Conservation (phyloP, 768 basidiomycete genomes). For the Tubosaeta brunneosetosa region DNA sequence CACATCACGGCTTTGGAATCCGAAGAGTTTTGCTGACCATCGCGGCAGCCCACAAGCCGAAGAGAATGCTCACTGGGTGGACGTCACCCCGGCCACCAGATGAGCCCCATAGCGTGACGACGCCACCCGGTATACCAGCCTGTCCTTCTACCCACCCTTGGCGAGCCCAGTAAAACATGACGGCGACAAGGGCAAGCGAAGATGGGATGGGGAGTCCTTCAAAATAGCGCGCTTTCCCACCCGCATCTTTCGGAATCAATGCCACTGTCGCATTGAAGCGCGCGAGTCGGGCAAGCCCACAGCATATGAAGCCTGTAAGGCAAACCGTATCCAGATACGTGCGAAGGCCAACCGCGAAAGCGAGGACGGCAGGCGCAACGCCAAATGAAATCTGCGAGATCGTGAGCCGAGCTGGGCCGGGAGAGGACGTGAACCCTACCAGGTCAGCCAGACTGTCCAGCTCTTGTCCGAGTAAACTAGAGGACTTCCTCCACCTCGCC, state of each 20-base stretch:
- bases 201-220: constrained; percentile 97
- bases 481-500: constrained; percentile 93
- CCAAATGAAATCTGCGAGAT: constrained; percentile 86
- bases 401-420: not conserved
- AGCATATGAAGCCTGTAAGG: constrained; percentile 89
- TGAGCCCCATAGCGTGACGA: constrained; percentile 67
- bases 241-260: constrained; percentile 77
- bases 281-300: constrained; percentile 93
- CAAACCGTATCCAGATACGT: constrained; percentile 87
- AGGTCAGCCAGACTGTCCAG: constrained; percentile 95
- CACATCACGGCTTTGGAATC: constrained; percentile 66
- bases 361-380: constrained; percentile 91
- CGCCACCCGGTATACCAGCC: constrained; percentile 70
- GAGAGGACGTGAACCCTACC: constrained; percentile 36
- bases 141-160: constrained; percentile 82
- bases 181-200: constrained; percentile 70
- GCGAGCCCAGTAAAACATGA: constrained; percentile 78
- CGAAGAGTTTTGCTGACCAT: constrained; percentile 98
- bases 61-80: constrained; percentile 74
- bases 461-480: constrained; percentile 95
- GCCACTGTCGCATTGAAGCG: constrained; percentile 99
- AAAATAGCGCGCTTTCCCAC: constrained; percentile 91
- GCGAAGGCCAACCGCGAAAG: constrained; percentile 85
- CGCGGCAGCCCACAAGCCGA: constrained; percentile 83
- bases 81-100: constrained; percentile 77